Conservation (phyloP, 2,329 filamentous ascomycete genomes). For the Immersiporthe knoxdaviesiana region DNA sequence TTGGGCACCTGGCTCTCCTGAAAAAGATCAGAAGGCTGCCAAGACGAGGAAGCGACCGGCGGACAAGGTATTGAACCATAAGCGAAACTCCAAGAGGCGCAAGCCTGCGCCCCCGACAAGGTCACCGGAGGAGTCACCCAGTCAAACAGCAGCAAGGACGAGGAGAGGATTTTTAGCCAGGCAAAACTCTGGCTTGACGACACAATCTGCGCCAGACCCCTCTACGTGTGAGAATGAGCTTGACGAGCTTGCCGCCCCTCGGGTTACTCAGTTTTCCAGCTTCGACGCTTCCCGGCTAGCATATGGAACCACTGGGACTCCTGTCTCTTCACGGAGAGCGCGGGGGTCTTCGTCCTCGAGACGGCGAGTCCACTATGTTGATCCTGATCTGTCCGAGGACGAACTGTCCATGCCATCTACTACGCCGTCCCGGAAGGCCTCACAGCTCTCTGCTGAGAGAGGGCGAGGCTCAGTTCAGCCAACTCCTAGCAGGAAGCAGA, state of each 20-base stretch:
- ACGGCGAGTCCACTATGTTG: neutral
- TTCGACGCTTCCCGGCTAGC: constrained; percentile 5
- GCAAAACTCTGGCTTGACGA: neutral
- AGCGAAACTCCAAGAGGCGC: constrained; percentile 19
- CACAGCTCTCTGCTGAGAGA: neutral
- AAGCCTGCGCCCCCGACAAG: neutral
- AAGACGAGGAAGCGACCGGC: constrained; percentile 22
- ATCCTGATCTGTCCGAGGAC: constrained; percentile 24
- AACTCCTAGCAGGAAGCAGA: constrained; percentile 9
- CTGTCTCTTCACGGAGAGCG: neutral
- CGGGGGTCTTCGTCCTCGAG: constrained; percentile 5
- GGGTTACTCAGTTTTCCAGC: neutral
- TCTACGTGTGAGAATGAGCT: constrained; percentile 22
- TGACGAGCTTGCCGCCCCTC: constrained; percentile 21
- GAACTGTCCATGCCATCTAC: constrained; percentile 26
- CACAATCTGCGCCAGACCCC: constrained; percentile 1
- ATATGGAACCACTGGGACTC: neutral
- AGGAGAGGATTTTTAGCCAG: constrained; percentile 1
- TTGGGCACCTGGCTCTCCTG: constrained; percentile 23
- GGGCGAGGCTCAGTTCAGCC: neutral
- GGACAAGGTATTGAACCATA: constrained; percentile 21
- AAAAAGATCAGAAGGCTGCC: neutral
- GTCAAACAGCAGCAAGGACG: constrained; percentile 14
- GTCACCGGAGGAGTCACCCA: constrained; percentile 23
- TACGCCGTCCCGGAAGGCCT: constrained; percentile 15